phyloP scores from a whole-genome alignment of 2,329 filamentous ascomycete genomes.

The Leptographium galeiforme region DNA sequence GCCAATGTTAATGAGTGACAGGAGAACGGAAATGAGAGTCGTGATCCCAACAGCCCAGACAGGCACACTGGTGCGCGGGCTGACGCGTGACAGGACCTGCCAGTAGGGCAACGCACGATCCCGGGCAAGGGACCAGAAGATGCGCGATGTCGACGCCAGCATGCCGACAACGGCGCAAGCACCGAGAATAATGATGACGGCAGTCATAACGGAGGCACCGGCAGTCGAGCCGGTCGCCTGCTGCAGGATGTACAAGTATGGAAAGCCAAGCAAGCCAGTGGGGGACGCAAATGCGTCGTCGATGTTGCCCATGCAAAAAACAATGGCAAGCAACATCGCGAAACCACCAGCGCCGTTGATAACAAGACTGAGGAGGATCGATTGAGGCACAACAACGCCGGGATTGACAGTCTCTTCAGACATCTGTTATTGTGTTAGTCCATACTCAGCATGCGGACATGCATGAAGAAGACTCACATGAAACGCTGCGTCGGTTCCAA shows the following conservation, averaged over 20 bases:
- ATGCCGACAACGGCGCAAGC: slow-evolving; percentile 35
- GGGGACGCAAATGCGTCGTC: slow-evolving; percentile 9
- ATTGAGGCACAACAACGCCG: slow-evolving; percentile 17
- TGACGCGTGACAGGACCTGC: slow-evolving; percentile 22
- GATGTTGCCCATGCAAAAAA: slow-evolving; percentile 18
- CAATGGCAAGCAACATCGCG: slow-evolving; percentile 21
- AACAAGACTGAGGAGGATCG: slow-evolving; percentile 19
- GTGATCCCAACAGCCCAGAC: slow-evolving; percentile 4
- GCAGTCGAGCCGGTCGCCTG: slow-evolving; percentile 32
- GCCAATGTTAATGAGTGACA: slow-evolving; percentile 3
- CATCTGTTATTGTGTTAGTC: slow-evolving; percentile 12
- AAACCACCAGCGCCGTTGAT: slow-evolving; percentile 21
- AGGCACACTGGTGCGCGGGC: slow-evolving; percentile 25
- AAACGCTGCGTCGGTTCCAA: slow-evolving; percentile 18
- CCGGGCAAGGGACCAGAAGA: slow-evolving; percentile 30
- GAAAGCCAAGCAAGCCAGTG: slow-evolving; percentile 31
- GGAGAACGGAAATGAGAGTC: background rate
- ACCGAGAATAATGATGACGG: slow-evolving; percentile 32
- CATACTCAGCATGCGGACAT: too few species aligned
- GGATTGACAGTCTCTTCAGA: slow-evolving; percentile 24
- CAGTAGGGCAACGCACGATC: slow-evolving; percentile 28
- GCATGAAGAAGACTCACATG: background rate
- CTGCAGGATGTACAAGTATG: slow-evolving; percentile 46
- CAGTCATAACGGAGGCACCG: slow-evolving; percentile 33
- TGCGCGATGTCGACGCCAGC: slow-evolving; percentile 40